Evolutionary conservation across 495 filamentous ascomycete species (phyloP), one percentile per base, ranked within the genome.

Genomic region (Lepidopterella palustris): DNA sequence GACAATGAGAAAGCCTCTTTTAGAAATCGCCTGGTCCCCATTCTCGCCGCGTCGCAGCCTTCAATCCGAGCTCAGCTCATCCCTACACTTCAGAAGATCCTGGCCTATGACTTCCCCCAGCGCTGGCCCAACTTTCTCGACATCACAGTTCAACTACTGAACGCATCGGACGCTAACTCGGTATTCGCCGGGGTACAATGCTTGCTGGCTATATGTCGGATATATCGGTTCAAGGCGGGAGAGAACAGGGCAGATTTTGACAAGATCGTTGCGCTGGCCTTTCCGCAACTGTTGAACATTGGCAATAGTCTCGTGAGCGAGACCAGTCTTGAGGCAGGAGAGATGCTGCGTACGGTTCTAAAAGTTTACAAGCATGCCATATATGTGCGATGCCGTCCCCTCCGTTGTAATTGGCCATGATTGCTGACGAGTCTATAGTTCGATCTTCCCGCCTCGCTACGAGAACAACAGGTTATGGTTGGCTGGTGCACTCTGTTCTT

Each of bases 281-380:
- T 98, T 74, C 92, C 95, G n/a, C 85, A 89, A 58, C 78, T 97
- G 59, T 79, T 97, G 62, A 77, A 78, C 61, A 92, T 98, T 68
- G 92, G 92, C 55, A 88, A 86, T 66, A 84, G 84, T 71, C 77
- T 97, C 63, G 89, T 96, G 49, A 87, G 90, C 64, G 91, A 97
- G 76, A 86, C 84, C 62, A 95, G 88, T 67, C 72, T 91, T 63
- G 95, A 97, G 73, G 93, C 93, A 49, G 93, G 89, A 50, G 93
- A 97, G 76, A 97, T 97, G 88, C 79, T 98, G 58, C 88, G 93
- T 58, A 87, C 93, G 56, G 87, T 92, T 29, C 83, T 97, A 69
- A 98, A 98, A 77, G 84, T 88, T 5, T 97, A 92, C 73, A 98
- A 98, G 76, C 95, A 98, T 74, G 89, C 92, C 39, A 95, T 92